Conservation (phyloP, 768 basidiomycete species). For the Mrakia frigida region DNA sequence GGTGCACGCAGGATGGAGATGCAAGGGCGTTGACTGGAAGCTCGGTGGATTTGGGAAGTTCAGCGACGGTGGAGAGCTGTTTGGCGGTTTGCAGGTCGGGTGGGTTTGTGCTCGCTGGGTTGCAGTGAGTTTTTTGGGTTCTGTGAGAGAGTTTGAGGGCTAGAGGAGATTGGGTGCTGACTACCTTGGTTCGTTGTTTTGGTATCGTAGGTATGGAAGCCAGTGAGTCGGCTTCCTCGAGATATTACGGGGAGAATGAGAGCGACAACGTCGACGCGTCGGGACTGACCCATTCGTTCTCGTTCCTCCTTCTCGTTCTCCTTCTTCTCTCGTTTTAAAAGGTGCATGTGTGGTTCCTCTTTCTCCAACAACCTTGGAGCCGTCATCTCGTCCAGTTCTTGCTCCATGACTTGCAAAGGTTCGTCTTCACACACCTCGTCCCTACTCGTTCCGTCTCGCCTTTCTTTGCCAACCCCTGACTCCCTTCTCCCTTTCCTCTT, state of each 20-base stretch:
- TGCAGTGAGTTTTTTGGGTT: background rate
- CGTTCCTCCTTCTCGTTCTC: background rate
- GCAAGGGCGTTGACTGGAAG: background rate
- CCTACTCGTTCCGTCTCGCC: background rate
- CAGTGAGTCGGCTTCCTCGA: background rate
- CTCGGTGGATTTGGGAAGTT: background rate
- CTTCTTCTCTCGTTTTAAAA: background rate
- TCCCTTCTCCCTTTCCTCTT: background rate
- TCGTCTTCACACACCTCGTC: background rate
- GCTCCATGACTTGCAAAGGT: background rate
- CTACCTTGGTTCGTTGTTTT: too few relatives aligned
- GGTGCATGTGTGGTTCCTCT: conserved; percentile 10
- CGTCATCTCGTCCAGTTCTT: background rate
- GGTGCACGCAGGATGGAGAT: conserved; percentile 6
- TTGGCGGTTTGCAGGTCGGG: background rate
- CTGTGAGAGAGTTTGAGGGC: background rate
- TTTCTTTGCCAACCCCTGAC: background rate
- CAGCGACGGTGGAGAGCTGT: background rate
- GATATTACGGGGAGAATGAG: background rate
- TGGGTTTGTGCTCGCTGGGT: background rate
- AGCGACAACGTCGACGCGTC: too few relatives aligned
- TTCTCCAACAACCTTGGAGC: conserved; percentile 1
- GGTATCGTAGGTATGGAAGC: background rate
- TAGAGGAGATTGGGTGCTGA: background rate
- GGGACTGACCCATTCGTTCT: background rate